A percentile compares a stretch with the other conserved stretches of the same genome.
Evolutionary conservation across 208 protist species (phyloP).

Genomic region (Polymyxa betae): DNA sequence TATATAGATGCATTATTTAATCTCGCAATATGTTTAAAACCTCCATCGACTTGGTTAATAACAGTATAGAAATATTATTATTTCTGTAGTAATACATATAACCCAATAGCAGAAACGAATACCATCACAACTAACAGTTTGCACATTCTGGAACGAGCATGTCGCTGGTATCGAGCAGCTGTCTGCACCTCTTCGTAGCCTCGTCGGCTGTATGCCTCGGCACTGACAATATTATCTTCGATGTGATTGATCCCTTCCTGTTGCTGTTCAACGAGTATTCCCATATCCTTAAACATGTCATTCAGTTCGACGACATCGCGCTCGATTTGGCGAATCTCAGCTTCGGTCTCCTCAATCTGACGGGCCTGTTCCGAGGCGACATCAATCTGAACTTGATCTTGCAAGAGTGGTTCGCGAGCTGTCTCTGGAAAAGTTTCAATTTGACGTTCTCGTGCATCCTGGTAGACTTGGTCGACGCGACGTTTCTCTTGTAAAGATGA

Average conservation of each 20-base stretch:
- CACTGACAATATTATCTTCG: slow-evolving; percentile 29
- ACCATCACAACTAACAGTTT: slow-evolving; percentile 1
- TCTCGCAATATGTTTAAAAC: too few relatives aligned
- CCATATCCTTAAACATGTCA: slow-evolving; percentile 52
- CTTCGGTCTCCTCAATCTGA: slow-evolving; percentile 40
- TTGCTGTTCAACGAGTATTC: slow-evolving; percentile 10
- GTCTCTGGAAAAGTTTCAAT: not conserved
- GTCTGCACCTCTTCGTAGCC: slow-evolving; percentile 40
- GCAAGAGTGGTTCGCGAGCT: slow-evolving; percentile 4
- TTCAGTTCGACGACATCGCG: slow-evolving; percentile 29
- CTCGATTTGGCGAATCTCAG: slow-evolving; percentile 19
- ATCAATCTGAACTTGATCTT: slow-evolving; percentile 51
- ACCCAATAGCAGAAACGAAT: not conserved
- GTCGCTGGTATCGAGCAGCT: slow-evolving; percentile 11
- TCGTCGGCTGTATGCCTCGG: not conserved
- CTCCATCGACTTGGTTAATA: not conserved
- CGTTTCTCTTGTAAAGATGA: slow-evolving; percentile 3
- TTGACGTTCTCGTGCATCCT: not conserved
- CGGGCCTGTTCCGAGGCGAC: slow-evolving; percentile 7
- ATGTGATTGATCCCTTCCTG: not conserved
- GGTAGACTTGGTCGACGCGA: not conserved
- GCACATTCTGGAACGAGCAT: not conserved
- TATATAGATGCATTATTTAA: not conserved
- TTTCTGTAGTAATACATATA: not conserved
- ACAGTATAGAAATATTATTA: not conserved